A percentile compares a stretch with the other conserved stretches of the same genome.
phyloP scores from a whole-genome alignment of 495 filamentous ascomycete species.

The Penicillium odoratum region DNA sequence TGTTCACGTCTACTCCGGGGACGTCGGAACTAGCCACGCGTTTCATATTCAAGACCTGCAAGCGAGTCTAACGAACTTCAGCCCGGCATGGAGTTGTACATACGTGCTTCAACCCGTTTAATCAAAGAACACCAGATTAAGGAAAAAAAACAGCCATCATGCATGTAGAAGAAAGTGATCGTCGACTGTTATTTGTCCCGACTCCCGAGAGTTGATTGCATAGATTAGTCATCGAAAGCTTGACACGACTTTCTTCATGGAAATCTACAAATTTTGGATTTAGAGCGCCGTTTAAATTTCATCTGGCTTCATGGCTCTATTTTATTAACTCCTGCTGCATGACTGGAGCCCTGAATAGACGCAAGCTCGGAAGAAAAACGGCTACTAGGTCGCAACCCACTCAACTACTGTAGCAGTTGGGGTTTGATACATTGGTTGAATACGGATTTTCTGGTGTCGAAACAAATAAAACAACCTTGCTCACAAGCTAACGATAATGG shows the following conservation, averaged over 20 bases:
- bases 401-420: too few relatives aligned
- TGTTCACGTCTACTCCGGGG: background rate
- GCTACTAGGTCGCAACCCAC: too few relatives aligned
- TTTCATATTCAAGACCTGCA: conserved; percentile 17
- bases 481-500: background rate
- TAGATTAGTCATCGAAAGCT: conserved; percentile 4
- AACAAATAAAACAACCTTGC: background rate
- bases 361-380: too few relatives aligned
- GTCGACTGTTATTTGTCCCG: background rate
- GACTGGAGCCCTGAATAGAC: too few relatives aligned
- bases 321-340: too few relatives aligned
- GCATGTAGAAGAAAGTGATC: background rate
- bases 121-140: background rate
- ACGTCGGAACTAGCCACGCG: conserved; percentile 15
- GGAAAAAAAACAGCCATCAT: background rate
- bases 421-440: too few relatives aligned
- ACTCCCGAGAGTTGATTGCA: background rate
- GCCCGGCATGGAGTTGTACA: background rate
- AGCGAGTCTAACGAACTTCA: background rate
- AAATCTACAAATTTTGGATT: too few relatives aligned
- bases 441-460: background rate
- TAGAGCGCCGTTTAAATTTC: too few relatives aligned
- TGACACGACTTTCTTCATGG: background rate
- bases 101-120: background rate
- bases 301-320: too few relatives aligned